phyloP scores from a whole-genome alignment of 176 grass and related monocot species.

The Oryza coarctata region DNA sequence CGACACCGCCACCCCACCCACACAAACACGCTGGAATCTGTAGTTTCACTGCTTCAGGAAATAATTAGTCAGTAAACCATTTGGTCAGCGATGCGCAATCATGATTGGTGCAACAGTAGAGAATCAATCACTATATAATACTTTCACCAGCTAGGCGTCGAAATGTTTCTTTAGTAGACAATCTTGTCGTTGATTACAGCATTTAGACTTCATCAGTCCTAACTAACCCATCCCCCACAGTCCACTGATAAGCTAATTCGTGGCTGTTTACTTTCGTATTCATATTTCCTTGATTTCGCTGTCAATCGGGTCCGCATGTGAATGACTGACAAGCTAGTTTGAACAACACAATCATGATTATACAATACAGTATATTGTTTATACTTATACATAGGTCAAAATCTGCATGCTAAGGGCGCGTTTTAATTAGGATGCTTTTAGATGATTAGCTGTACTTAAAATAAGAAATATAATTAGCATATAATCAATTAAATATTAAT shows the following conservation, averaged over 20 bases:
- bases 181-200: background rate
- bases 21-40: background rate
- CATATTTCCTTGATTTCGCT: background rate
- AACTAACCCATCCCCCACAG: background rate
- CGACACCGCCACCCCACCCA: background rate
- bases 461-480: too few relatives aligned
- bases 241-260: background rate
- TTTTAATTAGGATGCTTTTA: too few relatives aligned
- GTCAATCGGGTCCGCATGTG: slow-evolving; percentile 8
- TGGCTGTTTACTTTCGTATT: background rate
- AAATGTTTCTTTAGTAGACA: background rate
- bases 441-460: too few relatives aligned
- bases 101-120: background rate
- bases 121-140: background rate
- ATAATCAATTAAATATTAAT: too few relatives aligned
- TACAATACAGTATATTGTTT: background rate
- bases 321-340: background rate
- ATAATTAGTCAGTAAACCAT: background rate
- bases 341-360: background rate
- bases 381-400: background rate
- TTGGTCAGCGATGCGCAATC: background rate
- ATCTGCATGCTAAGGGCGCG: background rate
- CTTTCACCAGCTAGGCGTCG: background rate
- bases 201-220: background rate
- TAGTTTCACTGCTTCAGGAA: background rate